phyloP scores from a whole-genome alignment of 805 yeast species.

The Pichia thaimueangensis region DNA sequence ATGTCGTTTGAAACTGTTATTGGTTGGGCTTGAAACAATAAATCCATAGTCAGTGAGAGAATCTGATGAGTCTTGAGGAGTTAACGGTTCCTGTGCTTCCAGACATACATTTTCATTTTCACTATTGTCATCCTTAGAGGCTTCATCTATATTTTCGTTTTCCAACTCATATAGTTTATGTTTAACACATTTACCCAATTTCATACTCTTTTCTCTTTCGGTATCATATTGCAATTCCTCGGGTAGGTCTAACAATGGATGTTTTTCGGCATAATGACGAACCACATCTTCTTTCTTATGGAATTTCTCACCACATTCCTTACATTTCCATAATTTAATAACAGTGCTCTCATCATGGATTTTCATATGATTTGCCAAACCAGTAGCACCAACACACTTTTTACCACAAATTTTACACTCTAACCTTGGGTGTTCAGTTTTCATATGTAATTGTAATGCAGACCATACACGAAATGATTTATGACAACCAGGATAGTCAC shows the following conservation, averaged over 20 bases:
- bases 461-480: slow-evolving; percentile 63
- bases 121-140: background rate
- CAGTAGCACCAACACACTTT: slow-evolving; percentile 66
- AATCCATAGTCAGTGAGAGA: slow-evolving; percentile 6
- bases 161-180: background rate
- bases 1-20: slow-evolving; percentile 36
- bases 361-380: slow-evolving; percentile 66
- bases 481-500: slow-evolving; percentile 58
- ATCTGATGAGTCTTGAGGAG: too few relatives aligned
- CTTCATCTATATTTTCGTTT: background rate
- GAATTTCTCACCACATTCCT: slow-evolving; percentile 43
- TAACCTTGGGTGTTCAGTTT: slow-evolving; percentile 65
- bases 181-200: background rate
- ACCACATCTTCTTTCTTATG: slow-evolving; percentile 51
- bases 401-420: slow-evolving; percentile 61
- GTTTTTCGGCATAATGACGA: slow-evolving; percentile 49
- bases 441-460: slow-evolving; percentile 63
- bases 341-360: slow-evolving; percentile 52
- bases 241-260: slow-evolving; percentile 21
- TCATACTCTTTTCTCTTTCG: slow-evolving; percentile 3
- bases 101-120: background rate
- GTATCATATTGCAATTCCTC: slow-evolving; percentile 12
- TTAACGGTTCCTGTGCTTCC: too few relatives aligned
- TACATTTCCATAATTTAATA: slow-evolving; percentile 64
- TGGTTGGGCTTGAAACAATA: slow-evolving; percentile 13